Conservation (phyloP, 1,139 yeast genomes). For the Suhomyces panamericanus region DNA sequence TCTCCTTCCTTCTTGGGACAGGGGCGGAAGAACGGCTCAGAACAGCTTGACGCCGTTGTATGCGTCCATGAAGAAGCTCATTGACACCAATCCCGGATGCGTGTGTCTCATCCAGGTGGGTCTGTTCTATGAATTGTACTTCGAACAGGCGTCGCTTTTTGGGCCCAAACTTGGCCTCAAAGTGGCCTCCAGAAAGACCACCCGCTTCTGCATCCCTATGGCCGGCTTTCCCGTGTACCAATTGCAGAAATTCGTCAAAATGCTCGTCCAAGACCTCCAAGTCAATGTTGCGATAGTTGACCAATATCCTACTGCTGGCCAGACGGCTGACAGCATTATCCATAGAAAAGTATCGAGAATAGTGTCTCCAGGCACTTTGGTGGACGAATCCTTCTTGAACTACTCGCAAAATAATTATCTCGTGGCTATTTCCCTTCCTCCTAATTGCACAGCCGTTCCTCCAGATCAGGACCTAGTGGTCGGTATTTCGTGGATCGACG, state of each 20-base stretch:
- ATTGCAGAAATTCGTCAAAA: slow-evolving; percentile 69
- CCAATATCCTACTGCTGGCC: slow-evolving; percentile 46
- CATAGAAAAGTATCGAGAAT: slow-evolving; percentile 75
- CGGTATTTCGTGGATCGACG: slow-evolving; percentile 87
- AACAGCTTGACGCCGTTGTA: slow-evolving; percentile 39
- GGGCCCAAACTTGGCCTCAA: slow-evolving; percentile 70
- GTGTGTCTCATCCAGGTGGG: slow-evolving; percentile 88
- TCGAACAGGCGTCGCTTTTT: slow-evolving; percentile 77
- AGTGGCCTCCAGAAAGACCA: slow-evolving; percentile 43
- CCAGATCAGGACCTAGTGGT: slow-evolving; percentile 51
- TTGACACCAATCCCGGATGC: slow-evolving; percentile 57
- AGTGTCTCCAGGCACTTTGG: slow-evolving; percentile 89
- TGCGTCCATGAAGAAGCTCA: slow-evolving; percentile 34
- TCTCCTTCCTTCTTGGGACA: slow-evolving; percentile 33
- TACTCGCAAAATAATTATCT: slow-evolving; percentile 70
- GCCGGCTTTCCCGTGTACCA: slow-evolving; percentile 86
- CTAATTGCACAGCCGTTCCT: slow-evolving; percentile 40
- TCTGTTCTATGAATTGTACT: slow-evolving; percentile 84
- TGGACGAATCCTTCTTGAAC: slow-evolving; percentile 83
- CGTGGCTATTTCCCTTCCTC: slow-evolving; percentile 62
- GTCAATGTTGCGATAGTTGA: slow-evolving; percentile 80
- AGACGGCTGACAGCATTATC: slow-evolving; percentile 36
- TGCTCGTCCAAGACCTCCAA: slow-evolving; percentile 67
- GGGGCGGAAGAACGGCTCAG: slow-evolving; percentile 40
- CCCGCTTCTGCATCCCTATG: slow-evolving; percentile 63